A percentile compares a stretch with the other conserved stretches of the same genome.
Conservation (phyloP, 1,139 yeast genomes). For the Magnusiomyces fungicola region DNA sequence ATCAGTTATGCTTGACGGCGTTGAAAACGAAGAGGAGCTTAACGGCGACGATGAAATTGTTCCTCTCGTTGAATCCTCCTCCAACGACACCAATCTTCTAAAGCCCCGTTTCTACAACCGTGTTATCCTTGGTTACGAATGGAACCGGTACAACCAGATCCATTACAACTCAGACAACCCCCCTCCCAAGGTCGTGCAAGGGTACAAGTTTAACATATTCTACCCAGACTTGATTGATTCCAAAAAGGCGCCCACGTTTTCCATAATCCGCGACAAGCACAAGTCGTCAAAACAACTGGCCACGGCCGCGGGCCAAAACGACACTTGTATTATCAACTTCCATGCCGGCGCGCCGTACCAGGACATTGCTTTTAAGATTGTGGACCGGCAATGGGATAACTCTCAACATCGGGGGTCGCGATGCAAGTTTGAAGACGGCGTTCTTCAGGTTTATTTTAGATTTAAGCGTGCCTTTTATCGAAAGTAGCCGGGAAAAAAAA, state of each 20-base stretch:
- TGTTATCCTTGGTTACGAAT: constrained; percentile 33
- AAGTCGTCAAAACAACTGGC: constrained; percentile 8
- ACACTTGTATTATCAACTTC: constrained; percentile 30
- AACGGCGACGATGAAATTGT: constrained; percentile 13
- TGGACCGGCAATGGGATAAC: constrained; percentile 35
- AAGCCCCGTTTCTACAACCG: constrained; percentile 32
- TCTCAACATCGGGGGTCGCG: constrained; percentile 28
- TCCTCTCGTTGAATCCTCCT: neutral
- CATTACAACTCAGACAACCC: constrained; percentile 33
- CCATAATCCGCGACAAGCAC: constrained; percentile 23
- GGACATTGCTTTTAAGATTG: constrained; percentile 33
- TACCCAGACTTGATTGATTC: constrained; percentile 31
- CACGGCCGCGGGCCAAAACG: constrained; percentile 18
- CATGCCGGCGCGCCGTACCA: constrained; percentile 33
- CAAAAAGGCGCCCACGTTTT: constrained; percentile 29
- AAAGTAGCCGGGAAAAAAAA: constrained; percentile 19
- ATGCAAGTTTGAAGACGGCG: constrained; percentile 33
- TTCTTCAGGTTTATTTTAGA: constrained; percentile 32
- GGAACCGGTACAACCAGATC: constrained; percentile 34
- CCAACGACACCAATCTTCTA: constrained; percentile 17
- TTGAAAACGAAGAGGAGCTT: constrained; percentile 2
- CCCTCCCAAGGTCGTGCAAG: constrained; percentile 36
- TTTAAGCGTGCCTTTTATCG: constrained; percentile 30
- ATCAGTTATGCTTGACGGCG: neutral
- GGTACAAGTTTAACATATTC: constrained; percentile 34